Evolutionary conservation across 805 yeast species (phyloP).

Genomic region (Yamadazyma scolyti): DNA sequence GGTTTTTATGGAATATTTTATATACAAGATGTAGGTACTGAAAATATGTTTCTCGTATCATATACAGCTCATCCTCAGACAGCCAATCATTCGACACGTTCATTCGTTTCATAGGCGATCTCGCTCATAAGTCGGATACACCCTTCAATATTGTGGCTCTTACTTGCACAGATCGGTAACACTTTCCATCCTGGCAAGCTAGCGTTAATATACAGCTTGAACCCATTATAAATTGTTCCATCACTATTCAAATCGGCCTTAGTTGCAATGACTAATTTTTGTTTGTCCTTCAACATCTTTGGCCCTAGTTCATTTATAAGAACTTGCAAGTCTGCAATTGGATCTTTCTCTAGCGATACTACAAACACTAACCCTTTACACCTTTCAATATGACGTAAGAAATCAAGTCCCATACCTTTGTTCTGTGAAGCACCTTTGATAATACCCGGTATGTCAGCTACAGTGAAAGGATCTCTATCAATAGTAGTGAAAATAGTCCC

Average conservation of each 20-base stretch:
- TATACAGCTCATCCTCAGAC: no score
- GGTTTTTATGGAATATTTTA: no score
- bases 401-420: constrained; percentile 91
- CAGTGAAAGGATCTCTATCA: constrained; percentile 72
- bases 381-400: constrained; percentile 87
- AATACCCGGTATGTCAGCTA: constrained; percentile 97
- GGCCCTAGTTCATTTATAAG: constrained; percentile 71
- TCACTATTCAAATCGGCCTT: constrained; percentile 78
- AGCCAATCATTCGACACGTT: no score
- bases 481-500: constrained; percentile 77
- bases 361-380: constrained; percentile 89
- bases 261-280: constrained; percentile 79
- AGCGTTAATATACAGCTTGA: constrained; percentile 43
- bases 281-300: constrained; percentile 55
- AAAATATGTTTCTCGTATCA: no score
- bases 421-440: constrained; percentile 82
- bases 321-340: constrained; percentile 59
- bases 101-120: constrained; percentile 31
- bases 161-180: constrained; percentile 81
- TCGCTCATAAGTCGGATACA: constrained; percentile 72
- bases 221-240: constrained; percentile 40
- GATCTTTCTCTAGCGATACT: constrained; percentile 67
- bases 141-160: constrained; percentile 66
- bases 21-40: no score
- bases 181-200: constrained; percentile 52